These are phyloP conservation scores for Candida nitratophila DNA, from an alignment of 805 yeast genomes.

Conservation along the genomic window DNA sequence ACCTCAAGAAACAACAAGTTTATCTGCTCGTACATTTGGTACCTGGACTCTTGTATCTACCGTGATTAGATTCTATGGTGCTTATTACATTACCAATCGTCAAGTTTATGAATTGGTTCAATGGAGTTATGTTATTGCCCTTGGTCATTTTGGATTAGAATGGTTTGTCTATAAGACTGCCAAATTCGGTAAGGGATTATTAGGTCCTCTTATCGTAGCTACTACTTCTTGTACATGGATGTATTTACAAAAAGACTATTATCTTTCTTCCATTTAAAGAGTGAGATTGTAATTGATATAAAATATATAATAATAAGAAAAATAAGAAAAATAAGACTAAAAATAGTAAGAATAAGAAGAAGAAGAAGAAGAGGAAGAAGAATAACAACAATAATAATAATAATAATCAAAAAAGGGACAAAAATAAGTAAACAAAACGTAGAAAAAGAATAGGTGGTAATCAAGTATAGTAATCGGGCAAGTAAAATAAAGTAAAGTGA, in stretches of 20 bases:
- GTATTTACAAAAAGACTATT: conserved; percentile 61
- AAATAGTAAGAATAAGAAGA: no score
- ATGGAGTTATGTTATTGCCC: conserved; percentile 77
- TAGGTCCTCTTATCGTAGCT: conserved; percentile 84
- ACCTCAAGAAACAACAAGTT: conserved; percentile 48
- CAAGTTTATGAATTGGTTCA: conserved; percentile 74
- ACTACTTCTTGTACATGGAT: conserved; percentile 76
- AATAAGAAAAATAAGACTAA: no score
- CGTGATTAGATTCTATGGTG: conserved; percentile 79
- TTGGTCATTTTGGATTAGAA: conserved; percentile 75
- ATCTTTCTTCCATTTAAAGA: conserved; percentile 21
- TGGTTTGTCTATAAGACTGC: conserved; percentile 77
- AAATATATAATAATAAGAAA: no score
- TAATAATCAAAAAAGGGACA: no score
- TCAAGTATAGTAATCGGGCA: no score
- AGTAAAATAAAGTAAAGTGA: no score
- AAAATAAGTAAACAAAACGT: no score
- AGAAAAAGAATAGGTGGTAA: no score
- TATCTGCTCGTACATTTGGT: conserved; percentile 96
- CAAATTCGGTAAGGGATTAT: conserved; percentile 77
- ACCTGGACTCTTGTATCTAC: conserved; percentile 94
- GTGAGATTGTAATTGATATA: neutral
- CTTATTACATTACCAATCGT: conserved; percentile 62
- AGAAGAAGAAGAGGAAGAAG: no score
- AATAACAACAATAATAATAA: no score